phyloP scores from a whole-genome alignment of 2,329 filamentous ascomycete genomes.

The Ploettnerulaceae sp. region DNA sequence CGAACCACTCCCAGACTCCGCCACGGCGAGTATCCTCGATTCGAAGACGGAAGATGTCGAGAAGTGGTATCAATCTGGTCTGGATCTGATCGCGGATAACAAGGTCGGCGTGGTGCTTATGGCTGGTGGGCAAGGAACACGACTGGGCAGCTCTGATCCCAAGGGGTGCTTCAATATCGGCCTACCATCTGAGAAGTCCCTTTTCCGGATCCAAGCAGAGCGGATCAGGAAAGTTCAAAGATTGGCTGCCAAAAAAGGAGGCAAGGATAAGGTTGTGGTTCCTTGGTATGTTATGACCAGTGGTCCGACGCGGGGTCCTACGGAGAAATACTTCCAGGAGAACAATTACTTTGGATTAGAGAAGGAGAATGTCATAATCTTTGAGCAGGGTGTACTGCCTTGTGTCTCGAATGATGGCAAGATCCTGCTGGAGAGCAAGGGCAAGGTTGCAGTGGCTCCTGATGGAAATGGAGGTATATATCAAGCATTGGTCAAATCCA shows the following conservation, averaged over 20 bases:
- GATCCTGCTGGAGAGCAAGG: slow-evolving; percentile 88
- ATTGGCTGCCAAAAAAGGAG: slow-evolving; percentile 66
- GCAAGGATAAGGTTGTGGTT: slow-evolving; percentile 56
- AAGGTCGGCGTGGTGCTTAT: slow-evolving; percentile 85
- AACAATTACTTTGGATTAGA: slow-evolving; percentile 87
- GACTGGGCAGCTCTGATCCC: slow-evolving; percentile 87
- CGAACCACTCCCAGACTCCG: slow-evolving; percentile 82
- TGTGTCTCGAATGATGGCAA: slow-evolving; percentile 98
- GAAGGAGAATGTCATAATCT: slow-evolving; percentile 82
- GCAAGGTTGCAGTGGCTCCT: slow-evolving; percentile 86
- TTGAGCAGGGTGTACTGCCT: slow-evolving; percentile 93
- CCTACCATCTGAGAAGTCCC: slow-evolving; percentile 83
- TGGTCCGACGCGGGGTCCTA: slow-evolving; percentile 84
- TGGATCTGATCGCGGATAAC: slow-evolving; percentile 62
- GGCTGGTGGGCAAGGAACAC: slow-evolving; percentile 94
- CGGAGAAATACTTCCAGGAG: slow-evolving; percentile 88
- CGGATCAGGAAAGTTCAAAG: slow-evolving; percentile 81
- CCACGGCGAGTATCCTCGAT: slow-evolving; percentile 87
- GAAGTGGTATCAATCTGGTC: slow-evolving; percentile 72
- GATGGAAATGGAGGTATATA: slow-evolving; percentile 98
- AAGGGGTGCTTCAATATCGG: slow-evolving; percentile 98
- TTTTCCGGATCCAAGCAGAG: slow-evolving; percentile 98
- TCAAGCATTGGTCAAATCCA: slow-evolving; percentile 76
- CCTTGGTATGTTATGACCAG: slow-evolving; percentile 99
- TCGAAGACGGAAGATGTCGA: slow-evolving; percentile 73